These are phyloP conservation scores for Ceratonia siliqua DNA, from an alignment of 306 rosid genomes.

Conservation along the genomic window DNA sequence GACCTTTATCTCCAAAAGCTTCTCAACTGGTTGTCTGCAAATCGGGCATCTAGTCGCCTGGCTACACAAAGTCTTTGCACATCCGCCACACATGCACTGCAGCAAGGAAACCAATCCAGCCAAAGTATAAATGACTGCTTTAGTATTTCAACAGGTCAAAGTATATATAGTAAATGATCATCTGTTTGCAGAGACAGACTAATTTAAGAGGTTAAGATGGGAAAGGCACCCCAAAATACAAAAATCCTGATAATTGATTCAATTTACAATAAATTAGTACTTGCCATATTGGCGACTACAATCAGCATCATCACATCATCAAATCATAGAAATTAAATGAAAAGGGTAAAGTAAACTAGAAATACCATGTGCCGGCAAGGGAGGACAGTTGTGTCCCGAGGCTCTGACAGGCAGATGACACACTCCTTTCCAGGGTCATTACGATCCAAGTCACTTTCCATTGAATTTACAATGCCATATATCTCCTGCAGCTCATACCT, in stretches of 20 bases:
- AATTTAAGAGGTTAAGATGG: neutral
- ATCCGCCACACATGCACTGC: constrained; percentile 88
- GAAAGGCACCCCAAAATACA: neutral
- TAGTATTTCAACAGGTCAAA: constrained; percentile 1
- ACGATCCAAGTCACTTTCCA: constrained; percentile 58
- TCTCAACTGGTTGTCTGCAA: constrained; percentile 86
- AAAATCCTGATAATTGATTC: neutral
- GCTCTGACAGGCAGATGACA: constrained; percentile 89
- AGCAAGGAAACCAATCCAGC: constrained; percentile 34
- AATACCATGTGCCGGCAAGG: constrained; percentile 97
- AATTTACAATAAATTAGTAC: neutral
- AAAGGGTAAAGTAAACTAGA: neutral
- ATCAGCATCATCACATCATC: neutral
- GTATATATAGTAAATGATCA: neutral
- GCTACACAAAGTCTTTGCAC: constrained; percentile 79
- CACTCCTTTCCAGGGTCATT: constrained; percentile 87
- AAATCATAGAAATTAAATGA: constrained; percentile 5
- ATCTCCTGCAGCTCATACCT: constrained; percentile 90
- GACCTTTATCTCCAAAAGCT: constrained; percentile 83
- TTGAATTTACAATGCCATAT: constrained; percentile 76
- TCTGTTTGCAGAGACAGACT: constrained; percentile 20
- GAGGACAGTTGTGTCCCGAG: constrained; percentile 82
- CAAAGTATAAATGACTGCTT: neutral
- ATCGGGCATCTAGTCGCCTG: constrained; percentile 86
- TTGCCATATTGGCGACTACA: neutral